Percentiles rank a stretch among this genome's conserved stretches.
Conservation (phyloP, 2,329 filamentous ascomycete species). For the Ophiostoma novo-ulmi region DNA sequence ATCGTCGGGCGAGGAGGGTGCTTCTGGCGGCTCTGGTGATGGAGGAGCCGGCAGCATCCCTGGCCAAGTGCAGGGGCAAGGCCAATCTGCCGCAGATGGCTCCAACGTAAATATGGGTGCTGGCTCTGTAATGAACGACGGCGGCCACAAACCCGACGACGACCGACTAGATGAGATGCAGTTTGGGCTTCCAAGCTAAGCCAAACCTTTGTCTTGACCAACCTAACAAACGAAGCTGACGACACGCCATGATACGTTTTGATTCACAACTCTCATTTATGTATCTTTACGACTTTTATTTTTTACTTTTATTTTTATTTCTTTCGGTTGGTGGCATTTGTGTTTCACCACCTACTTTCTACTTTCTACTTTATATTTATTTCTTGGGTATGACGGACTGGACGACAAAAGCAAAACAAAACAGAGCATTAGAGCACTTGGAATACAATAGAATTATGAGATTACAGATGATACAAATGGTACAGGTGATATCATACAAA, state of each 20-base stretch:
- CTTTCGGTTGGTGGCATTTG: neutral
- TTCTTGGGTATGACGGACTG: slow-evolving; percentile 5
- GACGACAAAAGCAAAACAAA: slow-evolving; percentile 11
- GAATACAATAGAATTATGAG: neutral
- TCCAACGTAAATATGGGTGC: neutral
- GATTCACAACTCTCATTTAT: neutral
- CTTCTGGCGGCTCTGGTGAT: neutral
- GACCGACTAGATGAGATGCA: slow-evolving; percentile 28
- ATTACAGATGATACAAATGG: neutral
- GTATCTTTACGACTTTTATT: neutral
- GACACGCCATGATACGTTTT: neutral
- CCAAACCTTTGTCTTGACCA: neutral
- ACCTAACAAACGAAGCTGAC: neutral
- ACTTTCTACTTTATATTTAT: neutral
- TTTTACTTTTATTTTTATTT: neutral
- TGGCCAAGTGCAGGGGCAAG: neutral
- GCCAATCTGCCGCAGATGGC: neutral
- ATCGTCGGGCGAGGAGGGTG: slow-evolving; percentile 25
- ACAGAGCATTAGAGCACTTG: slow-evolving; percentile 11
- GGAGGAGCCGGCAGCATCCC: neutral
- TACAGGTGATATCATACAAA: neutral
- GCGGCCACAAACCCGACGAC: slow-evolving; percentile 21
- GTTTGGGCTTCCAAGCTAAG: slow-evolving; percentile 18
- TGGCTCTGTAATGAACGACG: neutral
- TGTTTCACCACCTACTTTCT: neutral